Evolutionary conservation across 768 basidiomycete genomes (phyloP).

Genomic region (Termitomyces sp.): DNA sequence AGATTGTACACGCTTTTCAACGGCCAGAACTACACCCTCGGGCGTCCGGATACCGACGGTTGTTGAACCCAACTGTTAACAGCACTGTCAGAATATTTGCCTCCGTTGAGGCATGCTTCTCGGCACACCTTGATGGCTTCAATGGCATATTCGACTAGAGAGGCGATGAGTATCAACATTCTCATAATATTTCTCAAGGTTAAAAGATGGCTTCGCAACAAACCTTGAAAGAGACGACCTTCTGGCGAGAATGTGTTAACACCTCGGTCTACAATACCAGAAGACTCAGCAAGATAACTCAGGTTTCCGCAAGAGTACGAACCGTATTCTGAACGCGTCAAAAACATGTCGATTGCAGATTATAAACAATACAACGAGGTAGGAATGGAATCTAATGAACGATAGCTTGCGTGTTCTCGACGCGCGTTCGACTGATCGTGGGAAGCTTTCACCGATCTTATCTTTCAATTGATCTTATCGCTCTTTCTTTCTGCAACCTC

Average conservation of each 20-base stretch:
- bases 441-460: conserved; percentile 31
- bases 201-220: conserved; percentile 11
- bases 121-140: conserved; percentile 92
- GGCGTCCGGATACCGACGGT: conserved; percentile 93
- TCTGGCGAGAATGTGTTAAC: conserved; percentile 99
- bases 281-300: not conserved
- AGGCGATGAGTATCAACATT: conserved; percentile 11
- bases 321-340: conserved; percentile 97
- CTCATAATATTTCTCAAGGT: not conserved
- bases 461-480: conserved; percentile 21
- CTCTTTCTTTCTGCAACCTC: not conserved
- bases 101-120: not conserved
- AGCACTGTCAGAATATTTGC: conserved; percentile 2
- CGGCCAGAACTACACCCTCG: conserved; percentile 88
- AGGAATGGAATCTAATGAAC: conserved; percentile 19
- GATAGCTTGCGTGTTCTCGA: conserved; percentile 33
- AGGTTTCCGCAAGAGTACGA: conserved; percentile 15
- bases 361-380: conserved; percentile 16
- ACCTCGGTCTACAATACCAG: conserved; percentile 68
- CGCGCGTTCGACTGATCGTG: conserved; percentile 44
- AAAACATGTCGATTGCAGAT: conserved; percentile 59
- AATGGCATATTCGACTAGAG: conserved; percentile 92
- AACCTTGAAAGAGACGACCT: conserved; percentile 97
- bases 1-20: conserved; percentile 98
- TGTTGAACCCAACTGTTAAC: conserved; percentile 86